phyloP scores from a whole-genome alignment of 331 rosid genomes.

The Spiraea crenata region DNA sequence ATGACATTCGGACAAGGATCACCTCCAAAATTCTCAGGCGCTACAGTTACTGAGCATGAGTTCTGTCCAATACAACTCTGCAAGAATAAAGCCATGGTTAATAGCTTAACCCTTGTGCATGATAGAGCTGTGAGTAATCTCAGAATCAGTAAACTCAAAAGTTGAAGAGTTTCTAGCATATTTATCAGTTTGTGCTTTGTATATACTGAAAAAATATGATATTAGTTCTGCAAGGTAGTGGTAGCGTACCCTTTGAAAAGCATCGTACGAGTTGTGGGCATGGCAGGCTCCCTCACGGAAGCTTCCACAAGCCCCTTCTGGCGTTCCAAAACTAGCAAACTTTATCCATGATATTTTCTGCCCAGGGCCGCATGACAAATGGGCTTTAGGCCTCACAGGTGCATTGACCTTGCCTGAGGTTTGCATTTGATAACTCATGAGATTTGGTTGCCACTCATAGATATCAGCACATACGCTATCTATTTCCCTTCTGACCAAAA shows the following conservation, averaged over 20 bases:
- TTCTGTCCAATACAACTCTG: slow-evolving; percentile 83
- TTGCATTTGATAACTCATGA: slow-evolving; percentile 58
- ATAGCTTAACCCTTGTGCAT: not conserved
- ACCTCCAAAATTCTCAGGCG: slow-evolving; percentile 77
- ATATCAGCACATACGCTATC: slow-evolving; percentile 83
- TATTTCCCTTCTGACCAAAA: slow-evolving; percentile 74
- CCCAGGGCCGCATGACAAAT: slow-evolving; percentile 72
- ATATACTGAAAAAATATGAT: not conserved
- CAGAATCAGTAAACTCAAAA: not conserved
- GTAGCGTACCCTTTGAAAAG: slow-evolving; percentile 63
- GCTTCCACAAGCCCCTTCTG: slow-evolving; percentile 79
- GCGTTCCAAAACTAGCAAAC: slow-evolving; percentile 95
- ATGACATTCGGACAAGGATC: slow-evolving; percentile 90
- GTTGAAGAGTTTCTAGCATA: not conserved
- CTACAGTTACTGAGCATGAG: slow-evolving; percentile 62
- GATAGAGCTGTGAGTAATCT: not conserved
- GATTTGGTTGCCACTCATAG: slow-evolving; percentile 83
- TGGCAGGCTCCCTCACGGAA: slow-evolving; percentile 77
- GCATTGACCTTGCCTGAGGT: slow-evolving; percentile 52
- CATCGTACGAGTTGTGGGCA: slow-evolving; percentile 72
- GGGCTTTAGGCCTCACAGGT: slow-evolving; percentile 68
- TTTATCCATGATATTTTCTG: slow-evolving; percentile 80
- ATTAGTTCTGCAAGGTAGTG: slow-evolving; percentile 6
- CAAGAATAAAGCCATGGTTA: slow-evolving; percentile 25
- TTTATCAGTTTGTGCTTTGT: not conserved